Evolutionary conservation across 805 yeast genomes (phyloP).

Genomic region (Kuraishia molischiana): DNA sequence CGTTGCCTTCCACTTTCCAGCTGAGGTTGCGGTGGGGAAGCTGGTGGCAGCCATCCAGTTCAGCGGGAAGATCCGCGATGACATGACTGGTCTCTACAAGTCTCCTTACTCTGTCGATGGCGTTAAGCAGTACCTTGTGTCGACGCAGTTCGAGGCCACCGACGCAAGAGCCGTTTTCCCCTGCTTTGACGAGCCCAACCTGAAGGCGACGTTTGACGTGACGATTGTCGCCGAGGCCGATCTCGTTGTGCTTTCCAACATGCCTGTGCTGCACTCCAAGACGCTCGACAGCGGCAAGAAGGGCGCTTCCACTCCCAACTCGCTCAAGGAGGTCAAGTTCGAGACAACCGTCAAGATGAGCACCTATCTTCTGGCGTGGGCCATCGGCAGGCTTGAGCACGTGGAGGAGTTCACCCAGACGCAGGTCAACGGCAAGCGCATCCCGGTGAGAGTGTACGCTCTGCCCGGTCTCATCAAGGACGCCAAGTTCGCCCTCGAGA

Average conservation of each 20-base stretch:
- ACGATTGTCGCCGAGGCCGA: constrained; percentile 21
- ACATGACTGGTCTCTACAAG: constrained; percentile 49
- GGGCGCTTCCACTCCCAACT: constrained; percentile 1
- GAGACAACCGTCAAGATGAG: constrained; percentile 44
- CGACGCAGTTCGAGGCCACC: constrained; percentile 51
- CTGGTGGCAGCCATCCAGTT: constrained; percentile 24
- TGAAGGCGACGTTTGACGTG: constrained; percentile 47
- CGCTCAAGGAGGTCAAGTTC: constrained; percentile 22
- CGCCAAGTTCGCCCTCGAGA: constrained; percentile 37
- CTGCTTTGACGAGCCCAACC: constrained; percentile 45
- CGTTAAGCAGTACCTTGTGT: constrained; percentile 26
- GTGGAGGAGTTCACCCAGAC: constrained; percentile 34
- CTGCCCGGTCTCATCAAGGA: constrained; percentile 35
- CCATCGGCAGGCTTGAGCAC: constrained; percentile 46
- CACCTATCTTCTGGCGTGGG: constrained; percentile 50
- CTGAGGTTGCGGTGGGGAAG: constrained; percentile 19
- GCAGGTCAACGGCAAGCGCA: constrained; percentile 26
- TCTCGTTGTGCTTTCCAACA: constrained; percentile 34
- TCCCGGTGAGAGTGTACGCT: constrained; percentile 44
- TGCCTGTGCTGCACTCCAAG: constrained; percentile 24
- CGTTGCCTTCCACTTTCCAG: constrained; percentile 44
- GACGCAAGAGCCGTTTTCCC: constrained; percentile 53
- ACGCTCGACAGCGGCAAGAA: constrained; percentile 12
- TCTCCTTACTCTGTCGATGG: constrained; percentile 32
- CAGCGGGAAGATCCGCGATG: constrained; percentile 36